These are phyloP conservation scores for Radiomyces spectabilis DNA, from an alignment of 192 early-diverging fungal genomes.

Conservation along the genomic window DNA sequence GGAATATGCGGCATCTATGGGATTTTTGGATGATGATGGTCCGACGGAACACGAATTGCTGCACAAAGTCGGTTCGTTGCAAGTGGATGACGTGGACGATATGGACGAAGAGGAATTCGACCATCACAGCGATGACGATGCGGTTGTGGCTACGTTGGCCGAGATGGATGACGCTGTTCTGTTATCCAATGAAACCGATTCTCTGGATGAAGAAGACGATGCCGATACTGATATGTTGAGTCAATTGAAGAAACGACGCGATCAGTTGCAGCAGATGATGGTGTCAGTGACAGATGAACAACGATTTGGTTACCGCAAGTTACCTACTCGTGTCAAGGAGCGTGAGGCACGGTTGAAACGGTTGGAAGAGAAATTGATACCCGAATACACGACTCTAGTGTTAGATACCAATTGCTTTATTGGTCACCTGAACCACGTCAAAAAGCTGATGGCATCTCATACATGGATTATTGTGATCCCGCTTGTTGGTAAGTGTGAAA, in stretches of 20 bases:
- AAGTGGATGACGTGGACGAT: background rate
- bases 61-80: background rate
- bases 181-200: conserved; percentile 11
- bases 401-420: conserved; percentile 56
- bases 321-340: conserved; percentile 11
- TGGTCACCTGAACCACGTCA: conserved; percentile 35
- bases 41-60: background rate
- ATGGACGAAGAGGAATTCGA: background rate
- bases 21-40: background rate
- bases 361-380: conserved; percentile 13
- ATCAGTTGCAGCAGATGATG: conserved; percentile 20
- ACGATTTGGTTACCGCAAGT: conserved; percentile 1
- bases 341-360: conserved; percentile 1
- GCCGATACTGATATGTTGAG: conserved; percentile 15
- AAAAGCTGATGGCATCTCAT: conserved; percentile 30
- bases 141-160: background rate
- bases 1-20: background rate
- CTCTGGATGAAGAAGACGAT: conserved; percentile 8
- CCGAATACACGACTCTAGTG: conserved; percentile 33
- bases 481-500: conserved; percentile 34
- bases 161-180: conserved; percentile 13
- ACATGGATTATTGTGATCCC: conserved; percentile 48
- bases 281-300: background rate
- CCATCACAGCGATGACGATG: background rate
- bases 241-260: conserved; percentile 20